Evolutionary conservation across 177 flowering plant species (phyloP), one percentile per base, ranked within the genome.

Genomic region (Tripterygium wilfordii): DNA sequence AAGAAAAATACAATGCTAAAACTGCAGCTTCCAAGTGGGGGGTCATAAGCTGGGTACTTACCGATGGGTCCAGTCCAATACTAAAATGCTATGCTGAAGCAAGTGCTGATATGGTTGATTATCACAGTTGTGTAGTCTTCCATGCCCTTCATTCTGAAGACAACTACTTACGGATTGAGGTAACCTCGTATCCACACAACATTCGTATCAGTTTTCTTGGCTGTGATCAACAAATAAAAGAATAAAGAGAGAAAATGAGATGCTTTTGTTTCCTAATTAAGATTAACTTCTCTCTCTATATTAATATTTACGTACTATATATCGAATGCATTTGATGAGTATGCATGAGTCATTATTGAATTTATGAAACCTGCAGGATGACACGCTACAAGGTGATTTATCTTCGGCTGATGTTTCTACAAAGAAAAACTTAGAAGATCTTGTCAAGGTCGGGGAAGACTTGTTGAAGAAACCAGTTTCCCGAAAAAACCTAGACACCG

Each of bases 401-500:
- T 14, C 73, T 7, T 71, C 79, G 0, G 49, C 57, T 0, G 79
- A 77, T 50, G 2, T 62, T 13, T 23, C 79, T 1, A 63, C 79
- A 6, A 14, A 27, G 15, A 40, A 65, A 35, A 76, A 76, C 30
- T n/a, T 73, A 63, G 36, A 67, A 1, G 41, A 48, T 2, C 67
- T 76, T 0, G 64, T 68, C 2, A 45, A 71, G 25, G 51, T 64
- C 1, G 82, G 77, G 0, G 49, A 70, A 24, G n/a, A 29, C 3
- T 35, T 70, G 60, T 31, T 77, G 42, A 65, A 57, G 55, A 71
- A 62, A 36, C 60, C 67, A 10, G 66, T 76, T 29, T 32, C 61
- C 1, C 53, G 71, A 18, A 39, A 68, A 17, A 62, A 77, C 33
- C 29, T 64, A 33, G 69, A 69, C 0, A 78, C 74, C 0, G 83